phyloP scores from a whole-genome alignment of 441 rosid genomes.

The Gossypium aridum region DNA sequence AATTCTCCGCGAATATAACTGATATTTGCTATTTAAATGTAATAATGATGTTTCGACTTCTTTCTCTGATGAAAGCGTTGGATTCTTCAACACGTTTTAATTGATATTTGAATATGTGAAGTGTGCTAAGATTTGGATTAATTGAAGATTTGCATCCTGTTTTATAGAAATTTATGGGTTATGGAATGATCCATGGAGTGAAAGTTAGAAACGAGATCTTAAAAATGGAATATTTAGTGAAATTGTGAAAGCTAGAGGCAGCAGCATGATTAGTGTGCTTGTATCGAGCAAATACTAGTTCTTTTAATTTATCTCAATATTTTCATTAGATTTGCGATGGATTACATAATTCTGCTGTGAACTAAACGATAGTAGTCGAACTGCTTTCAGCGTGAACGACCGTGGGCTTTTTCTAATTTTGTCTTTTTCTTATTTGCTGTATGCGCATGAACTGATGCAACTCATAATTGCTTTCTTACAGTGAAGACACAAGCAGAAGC shows the following conservation, averaged over 20 bases:
- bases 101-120: neutral
- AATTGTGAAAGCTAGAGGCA: neutral
- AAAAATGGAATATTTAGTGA: neutral
- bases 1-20: neutral
- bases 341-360: neutral
- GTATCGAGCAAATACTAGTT: neutral
- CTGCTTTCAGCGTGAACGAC: neutral
- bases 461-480: slow-evolving; percentile 18
- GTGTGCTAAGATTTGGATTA: neutral
- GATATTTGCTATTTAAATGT: neutral
- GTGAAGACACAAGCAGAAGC: slow-evolving; percentile 52
- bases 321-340: too few relatives aligned
- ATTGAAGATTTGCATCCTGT: neutral
- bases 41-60: neutral
- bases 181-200: neutral
- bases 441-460: neutral
- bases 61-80: neutral
- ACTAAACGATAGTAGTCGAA: neutral
- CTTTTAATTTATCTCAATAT: neutral
- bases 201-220: neutral
- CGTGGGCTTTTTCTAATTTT: neutral
- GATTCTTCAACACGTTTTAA: neutral
- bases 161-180: neutral
- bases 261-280: neutral
- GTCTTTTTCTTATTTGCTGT: slow-evolving; percentile 5